Evolutionary conservation across 2,329 filamentous ascomycete species (phyloP).

Genomic region (Exophiala calicioides): DNA sequence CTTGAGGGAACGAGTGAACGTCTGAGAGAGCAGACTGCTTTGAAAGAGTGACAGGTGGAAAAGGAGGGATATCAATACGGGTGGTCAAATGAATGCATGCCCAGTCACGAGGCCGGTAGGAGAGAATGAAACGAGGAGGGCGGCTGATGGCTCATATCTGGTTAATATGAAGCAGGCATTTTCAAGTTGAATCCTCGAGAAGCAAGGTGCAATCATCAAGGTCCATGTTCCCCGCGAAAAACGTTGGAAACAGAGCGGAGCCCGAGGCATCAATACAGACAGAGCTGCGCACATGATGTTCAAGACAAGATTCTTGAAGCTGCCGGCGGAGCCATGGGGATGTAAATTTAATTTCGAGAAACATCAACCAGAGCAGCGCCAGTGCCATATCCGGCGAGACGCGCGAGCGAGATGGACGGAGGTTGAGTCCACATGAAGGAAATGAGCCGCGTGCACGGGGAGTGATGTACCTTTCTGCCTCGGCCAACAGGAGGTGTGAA

Average conservation of each 20-base stretch:
- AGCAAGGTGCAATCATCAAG: not conserved
- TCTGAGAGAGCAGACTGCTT: not conserved
- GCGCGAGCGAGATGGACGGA: not conserved
- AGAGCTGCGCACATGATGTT: too few relatives aligned
- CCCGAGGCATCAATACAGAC: too few relatives aligned
- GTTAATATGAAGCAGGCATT: constrained; percentile 12
- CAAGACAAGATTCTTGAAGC: not conserved
- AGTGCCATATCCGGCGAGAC: constrained; percentile 6
- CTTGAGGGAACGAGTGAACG: not conserved
- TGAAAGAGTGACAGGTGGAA: constrained; percentile 5
- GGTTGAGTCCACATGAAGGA: constrained; percentile 4
- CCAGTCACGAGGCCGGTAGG: not conserved
- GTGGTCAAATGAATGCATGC: not conserved
- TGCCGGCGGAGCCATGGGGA: not conserved
- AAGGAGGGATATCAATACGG: not conserved
- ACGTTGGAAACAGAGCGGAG: too few relatives aligned
- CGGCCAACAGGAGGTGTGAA: constrained; percentile 10
- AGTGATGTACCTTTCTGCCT: constrained; percentile 11
- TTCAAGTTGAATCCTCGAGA: not conserved
- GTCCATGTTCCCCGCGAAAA: too few relatives aligned
- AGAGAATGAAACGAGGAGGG: not conserved
- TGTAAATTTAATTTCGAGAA: constrained; percentile 13
- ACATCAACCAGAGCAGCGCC: not conserved
- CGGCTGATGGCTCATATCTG: constrained; percentile 17
- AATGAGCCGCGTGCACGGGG: constrained; percentile 6